Conservation (phyloP, 352 stramenopile genomes). For the Phytophthora macrochlamydospora region DNA sequence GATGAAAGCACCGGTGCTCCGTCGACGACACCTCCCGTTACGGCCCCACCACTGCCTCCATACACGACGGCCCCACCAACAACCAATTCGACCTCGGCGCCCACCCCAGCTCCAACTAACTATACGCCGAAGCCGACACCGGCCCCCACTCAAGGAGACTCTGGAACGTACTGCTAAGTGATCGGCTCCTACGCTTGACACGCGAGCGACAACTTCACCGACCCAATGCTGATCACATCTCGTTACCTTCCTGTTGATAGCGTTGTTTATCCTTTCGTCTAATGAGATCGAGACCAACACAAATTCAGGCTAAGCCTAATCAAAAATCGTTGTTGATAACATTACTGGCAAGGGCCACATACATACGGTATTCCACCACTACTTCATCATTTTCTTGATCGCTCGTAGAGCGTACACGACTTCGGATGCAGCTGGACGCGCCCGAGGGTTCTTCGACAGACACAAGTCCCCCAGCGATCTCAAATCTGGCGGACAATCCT, state of each 20-base stretch:
- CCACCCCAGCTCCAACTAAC: conserved; percentile 21
- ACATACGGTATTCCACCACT: background rate
- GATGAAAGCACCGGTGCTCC: conserved; percentile 11
- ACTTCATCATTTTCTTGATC: conserved; percentile 32
- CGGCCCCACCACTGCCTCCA: conserved; percentile 7
- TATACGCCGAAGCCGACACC: conserved; percentile 14
- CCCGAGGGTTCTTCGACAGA: conserved; percentile 36
- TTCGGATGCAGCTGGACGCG: conserved; percentile 50
- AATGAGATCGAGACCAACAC: background rate
- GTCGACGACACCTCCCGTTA: conserved; percentile 5
- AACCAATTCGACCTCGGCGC: conserved; percentile 16
- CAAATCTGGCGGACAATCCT: conserved; percentile 41
- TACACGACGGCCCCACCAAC: conserved; percentile 4
- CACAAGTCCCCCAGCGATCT: conserved; percentile 41
- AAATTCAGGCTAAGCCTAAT: background rate
- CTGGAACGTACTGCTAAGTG: conserved; percentile 16
- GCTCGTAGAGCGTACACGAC: conserved; percentile 52
- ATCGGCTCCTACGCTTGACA: background rate
- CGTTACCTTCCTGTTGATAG: background rate
- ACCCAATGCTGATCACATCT: background rate
- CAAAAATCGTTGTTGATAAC: background rate
- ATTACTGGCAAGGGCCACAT: background rate
- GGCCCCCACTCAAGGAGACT: conserved; percentile 12
- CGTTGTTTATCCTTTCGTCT: background rate
- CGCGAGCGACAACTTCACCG: background rate